Percentiles rank a stretch among this genome's conserved stretches.
Conservation (phyloP, 257 asterid species). For the Vinca minor region DNA sequence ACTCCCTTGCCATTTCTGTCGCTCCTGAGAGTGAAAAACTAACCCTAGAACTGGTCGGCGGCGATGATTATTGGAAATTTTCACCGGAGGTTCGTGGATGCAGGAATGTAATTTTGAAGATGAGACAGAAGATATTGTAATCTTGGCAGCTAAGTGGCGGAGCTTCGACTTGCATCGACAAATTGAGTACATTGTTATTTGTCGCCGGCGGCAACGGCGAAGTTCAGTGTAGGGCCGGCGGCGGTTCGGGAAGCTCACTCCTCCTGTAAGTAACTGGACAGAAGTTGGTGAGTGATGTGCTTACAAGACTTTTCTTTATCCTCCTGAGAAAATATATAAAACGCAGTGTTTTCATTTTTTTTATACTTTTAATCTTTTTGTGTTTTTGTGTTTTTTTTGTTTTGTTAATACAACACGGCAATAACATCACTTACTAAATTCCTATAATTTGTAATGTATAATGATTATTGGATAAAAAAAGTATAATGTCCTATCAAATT, state of each 20-base stretch:
- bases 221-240: background rate
- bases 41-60: conserved; percentile 12
- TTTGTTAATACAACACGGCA: too few relatives aligned
- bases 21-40: conserved; percentile 46
- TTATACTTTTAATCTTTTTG: too few relatives aligned
- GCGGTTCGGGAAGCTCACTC: background rate
- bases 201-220: background rate
- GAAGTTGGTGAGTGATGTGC: too few relatives aligned
- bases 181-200: conserved; percentile 32
- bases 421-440: too few relatives aligned
- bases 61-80: conserved; percentile 15
- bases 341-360: too few relatives aligned
- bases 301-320: too few relatives aligned
- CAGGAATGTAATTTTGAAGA: conserved; percentile 28
- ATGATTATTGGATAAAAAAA: too few relatives aligned
- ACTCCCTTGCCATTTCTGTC: conserved; percentile 71
- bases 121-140: conserved; percentile 12
- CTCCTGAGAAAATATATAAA: too few relatives aligned
- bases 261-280: too few relatives aligned
- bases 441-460: too few relatives aligned
- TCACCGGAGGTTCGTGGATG: conserved; percentile 21
- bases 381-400: too few relatives aligned
- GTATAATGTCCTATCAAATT: too few relatives aligned
- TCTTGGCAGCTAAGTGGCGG: conserved; percentile 29
- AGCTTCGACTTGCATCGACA: conserved; percentile 45